Evolutionary conservation across 306 rosid species (phyloP).

Genomic region (Luffa acutangula): DNA sequence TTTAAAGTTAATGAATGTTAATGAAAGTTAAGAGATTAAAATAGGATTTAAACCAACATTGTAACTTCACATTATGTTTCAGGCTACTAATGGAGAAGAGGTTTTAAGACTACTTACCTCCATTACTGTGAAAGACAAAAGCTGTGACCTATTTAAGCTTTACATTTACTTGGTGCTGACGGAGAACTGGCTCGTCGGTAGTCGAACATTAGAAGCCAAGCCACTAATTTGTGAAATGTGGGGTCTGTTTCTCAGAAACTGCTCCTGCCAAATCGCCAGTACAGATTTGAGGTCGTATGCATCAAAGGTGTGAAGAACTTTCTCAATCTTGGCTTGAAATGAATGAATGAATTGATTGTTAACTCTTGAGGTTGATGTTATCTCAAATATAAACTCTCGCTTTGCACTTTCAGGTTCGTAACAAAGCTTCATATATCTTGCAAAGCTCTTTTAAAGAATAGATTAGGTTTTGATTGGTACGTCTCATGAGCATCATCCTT

Average conservation of each 20-base stretch:
- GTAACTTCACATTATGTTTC: conserved; percentile 11
- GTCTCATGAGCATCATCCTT: background rate
- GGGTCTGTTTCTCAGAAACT: conserved; percentile 43
- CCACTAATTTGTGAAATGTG: conserved; percentile 48
- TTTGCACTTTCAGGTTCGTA: conserved; percentile 55
- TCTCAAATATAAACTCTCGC: background rate
- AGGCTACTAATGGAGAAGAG: conserved; percentile 51
- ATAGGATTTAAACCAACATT: background rate
- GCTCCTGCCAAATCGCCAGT: conserved; percentile 61
- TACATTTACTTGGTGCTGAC: conserved; percentile 62
- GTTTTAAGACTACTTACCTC: conserved; percentile 42
- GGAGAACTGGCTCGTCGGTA: conserved; percentile 68
- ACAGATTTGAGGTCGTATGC: conserved; percentile 75
- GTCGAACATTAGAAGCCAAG: conserved; percentile 26
- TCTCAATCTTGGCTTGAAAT: conserved; percentile 3
- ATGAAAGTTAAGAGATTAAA: background rate
- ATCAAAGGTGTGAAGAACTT: conserved; percentile 48
- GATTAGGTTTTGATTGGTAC: conserved; percentile 1
- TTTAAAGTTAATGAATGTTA: background rate
- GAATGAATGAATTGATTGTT: background rate
- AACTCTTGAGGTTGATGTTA: background rate
- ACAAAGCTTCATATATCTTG: conserved; percentile 65
- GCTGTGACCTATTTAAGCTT: conserved; percentile 58
- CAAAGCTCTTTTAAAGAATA: conserved; percentile 40
- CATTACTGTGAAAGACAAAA: conserved; percentile 52